These are phyloP conservation scores for Parathielavia appendiculata DNA, from an alignment of 495 filamentous ascomycete species.

Conservation along the genomic window DNA sequence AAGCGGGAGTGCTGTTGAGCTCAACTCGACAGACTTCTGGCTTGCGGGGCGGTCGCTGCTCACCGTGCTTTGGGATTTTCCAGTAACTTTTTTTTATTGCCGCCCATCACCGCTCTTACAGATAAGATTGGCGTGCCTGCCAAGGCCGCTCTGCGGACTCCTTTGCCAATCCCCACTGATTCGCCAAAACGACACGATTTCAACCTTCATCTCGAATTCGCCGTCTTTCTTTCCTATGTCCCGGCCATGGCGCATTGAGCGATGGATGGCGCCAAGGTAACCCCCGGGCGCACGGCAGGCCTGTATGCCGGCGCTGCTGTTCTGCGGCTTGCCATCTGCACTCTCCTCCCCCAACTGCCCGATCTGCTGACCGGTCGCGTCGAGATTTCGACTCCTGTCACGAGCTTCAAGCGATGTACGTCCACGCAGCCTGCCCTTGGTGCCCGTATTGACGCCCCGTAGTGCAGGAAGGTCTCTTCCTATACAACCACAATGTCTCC, in stretches of 20 bases:
- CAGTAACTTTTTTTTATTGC: constrained; percentile 31
- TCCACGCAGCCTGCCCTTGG: constrained; percentile 24
- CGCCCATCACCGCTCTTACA: constrained; percentile 22
- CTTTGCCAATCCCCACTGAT: constrained; percentile 15
- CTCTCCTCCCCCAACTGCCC: constrained; percentile 76
- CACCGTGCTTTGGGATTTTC: constrained; percentile 34
- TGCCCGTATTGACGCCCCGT: not conserved
- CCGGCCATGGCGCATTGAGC: constrained; percentile 36
- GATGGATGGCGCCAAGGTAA: constrained; percentile 45
- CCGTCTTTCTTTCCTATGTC: constrained; percentile 14
- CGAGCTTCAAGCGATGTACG: constrained; percentile 91
- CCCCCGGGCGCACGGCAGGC: constrained; percentile 57
- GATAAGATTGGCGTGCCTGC: constrained; percentile 27
- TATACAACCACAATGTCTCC: constrained; percentile 93
- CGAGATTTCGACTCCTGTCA: constrained; percentile 93
- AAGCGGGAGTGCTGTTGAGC: not conserved
- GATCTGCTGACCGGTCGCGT: constrained; percentile 84
- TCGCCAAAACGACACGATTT: constrained; percentile 12
- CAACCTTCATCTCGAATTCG: not conserved
- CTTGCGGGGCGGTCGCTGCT: constrained; percentile 17
- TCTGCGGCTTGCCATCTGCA: constrained; percentile 74
- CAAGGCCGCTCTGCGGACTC: constrained; percentile 1
- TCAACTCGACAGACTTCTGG: not conserved
- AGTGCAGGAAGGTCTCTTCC: constrained; percentile 96
- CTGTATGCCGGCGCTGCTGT: constrained; percentile 73